Evolutionary conservation across 176 grass and related monocot genomes (phyloP), one percentile per base, ranked within the genome.

Genomic region (Aegilops umbellulata): DNA sequence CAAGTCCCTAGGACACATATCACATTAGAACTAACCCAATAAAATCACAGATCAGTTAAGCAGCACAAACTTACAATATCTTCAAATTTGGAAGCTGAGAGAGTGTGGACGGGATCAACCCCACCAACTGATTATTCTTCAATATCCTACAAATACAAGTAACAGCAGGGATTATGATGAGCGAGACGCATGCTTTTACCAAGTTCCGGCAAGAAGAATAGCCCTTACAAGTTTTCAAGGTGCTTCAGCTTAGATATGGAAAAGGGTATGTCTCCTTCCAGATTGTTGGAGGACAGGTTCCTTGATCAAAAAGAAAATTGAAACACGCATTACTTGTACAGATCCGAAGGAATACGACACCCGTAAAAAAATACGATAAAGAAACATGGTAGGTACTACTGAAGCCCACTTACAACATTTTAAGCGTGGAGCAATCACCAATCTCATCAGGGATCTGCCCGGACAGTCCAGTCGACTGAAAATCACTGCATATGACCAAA

Each of bases 401-500:
- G 15, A 64, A 64, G 78, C 10, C 20, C 6, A 88, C 93, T 99
- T 60, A 99, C 97, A 99, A 57, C 13, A 39, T 78, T 78, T 84
- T 82, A 69, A 99, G 84, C 1, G 76, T 92, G 5, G 94, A 94
- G 77, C 97, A 97, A 61, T 95, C 92, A 7, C 94, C 97, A 76
- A 99, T 94, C 87, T 99, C 97, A 90, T 99, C 97, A 65, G 97
- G 94, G 32, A 99, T 97, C 83, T 99, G 92, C 38, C 97, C 92
- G 2, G 92, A 90, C 1, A 99, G 57, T n/a, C 81, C 84, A 47
- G 91, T 99, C 25, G 85, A 92, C 80, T 94, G 94, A 66, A 97
- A 39, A 74, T 99, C 97, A 49, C 97, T 99, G 35, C 19, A 34
- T 10, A 73, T 80, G 53, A 41, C 23, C 42, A 44, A 75, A 69